These are phyloP conservation scores for Chaetothyriales sp. DNA, from an alignment of 2,329 filamentous ascomycete genomes.

Conservation along the genomic window DNA sequence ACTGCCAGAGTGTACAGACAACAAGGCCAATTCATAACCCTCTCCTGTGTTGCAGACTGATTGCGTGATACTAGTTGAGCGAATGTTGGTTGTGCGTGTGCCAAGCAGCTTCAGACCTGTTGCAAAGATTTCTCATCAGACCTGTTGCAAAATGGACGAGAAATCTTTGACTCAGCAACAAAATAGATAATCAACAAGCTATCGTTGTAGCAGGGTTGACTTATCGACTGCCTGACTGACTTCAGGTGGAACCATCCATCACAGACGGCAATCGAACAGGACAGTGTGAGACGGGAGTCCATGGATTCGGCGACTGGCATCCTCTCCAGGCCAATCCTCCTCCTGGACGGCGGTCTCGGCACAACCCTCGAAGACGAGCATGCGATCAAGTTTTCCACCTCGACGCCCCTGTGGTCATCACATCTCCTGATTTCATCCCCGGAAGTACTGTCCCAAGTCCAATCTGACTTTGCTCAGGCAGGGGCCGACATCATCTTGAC, in stretches of 20 bases:
- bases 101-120: not conserved
- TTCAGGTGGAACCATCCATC: too few species aligned
- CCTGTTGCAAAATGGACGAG: not conserved
- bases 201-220: too few species aligned
- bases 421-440: constrained; percentile 45
- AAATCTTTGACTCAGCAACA: not conserved
- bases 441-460: constrained; percentile 38
- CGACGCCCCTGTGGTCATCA: constrained; percentile 51
- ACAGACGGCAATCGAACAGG: too few species aligned
- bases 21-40: not conserved
- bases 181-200: not conserved
- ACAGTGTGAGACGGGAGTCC: not conserved
- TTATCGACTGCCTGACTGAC: too few species aligned
- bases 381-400: constrained; percentile 35
- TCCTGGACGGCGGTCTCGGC: constrained; percentile 54
- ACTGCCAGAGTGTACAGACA: not conserved
- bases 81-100: not conserved
- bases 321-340: constrained; percentile 24
- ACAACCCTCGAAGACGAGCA: constrained; percentile 48
- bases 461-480: constrained; percentile 39
- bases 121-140: not conserved
- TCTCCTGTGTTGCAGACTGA: not conserved
- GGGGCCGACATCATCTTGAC: constrained; percentile 50
- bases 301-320: not conserved
- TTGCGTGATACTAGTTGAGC: not conserved